Conservation (phyloP, 306 rosid genomes). For the Trichosanthes truncata region DNA sequence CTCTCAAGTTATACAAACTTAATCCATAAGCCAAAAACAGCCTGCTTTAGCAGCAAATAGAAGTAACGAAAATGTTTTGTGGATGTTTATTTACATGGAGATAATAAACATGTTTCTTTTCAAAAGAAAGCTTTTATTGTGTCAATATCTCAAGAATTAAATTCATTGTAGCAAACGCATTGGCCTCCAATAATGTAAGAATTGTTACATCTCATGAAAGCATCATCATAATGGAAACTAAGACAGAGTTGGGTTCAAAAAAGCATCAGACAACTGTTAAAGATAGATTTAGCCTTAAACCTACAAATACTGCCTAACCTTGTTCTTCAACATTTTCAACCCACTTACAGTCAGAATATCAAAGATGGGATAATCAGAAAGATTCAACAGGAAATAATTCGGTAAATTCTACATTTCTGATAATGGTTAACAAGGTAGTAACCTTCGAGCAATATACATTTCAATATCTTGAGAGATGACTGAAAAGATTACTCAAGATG, state of each 20-base stretch:
- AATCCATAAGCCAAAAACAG: background rate
- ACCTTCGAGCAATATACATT: constrained; percentile 7
- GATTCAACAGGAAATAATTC: background rate
- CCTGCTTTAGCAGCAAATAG: too few species aligned
- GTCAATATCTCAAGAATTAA: background rate
- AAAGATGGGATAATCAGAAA: background rate
- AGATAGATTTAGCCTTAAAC: background rate
- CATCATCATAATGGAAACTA: background rate
- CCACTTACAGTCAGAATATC: background rate
- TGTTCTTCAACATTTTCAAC: background rate
- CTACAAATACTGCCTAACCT: background rate
- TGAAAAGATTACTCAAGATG: constrained; percentile 14
- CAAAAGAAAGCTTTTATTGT: background rate
- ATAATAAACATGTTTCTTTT: too few species aligned
- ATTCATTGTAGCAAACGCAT: background rate
- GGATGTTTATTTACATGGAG: too few species aligned
- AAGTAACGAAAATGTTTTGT: too few species aligned
- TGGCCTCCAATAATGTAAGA: background rate
- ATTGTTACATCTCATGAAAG: background rate
- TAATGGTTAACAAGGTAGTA: constrained; percentile 3
- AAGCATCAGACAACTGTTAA: background rate
- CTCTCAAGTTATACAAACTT: too few species aligned
- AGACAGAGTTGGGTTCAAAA: background rate
- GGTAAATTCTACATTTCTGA: background rate
- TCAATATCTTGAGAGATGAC: constrained; percentile 12